These are phyloP conservation scores for Podila verticillata DNA, from an alignment of 192 early-diverging fungal genomes.

Conservation along the genomic window DNA sequence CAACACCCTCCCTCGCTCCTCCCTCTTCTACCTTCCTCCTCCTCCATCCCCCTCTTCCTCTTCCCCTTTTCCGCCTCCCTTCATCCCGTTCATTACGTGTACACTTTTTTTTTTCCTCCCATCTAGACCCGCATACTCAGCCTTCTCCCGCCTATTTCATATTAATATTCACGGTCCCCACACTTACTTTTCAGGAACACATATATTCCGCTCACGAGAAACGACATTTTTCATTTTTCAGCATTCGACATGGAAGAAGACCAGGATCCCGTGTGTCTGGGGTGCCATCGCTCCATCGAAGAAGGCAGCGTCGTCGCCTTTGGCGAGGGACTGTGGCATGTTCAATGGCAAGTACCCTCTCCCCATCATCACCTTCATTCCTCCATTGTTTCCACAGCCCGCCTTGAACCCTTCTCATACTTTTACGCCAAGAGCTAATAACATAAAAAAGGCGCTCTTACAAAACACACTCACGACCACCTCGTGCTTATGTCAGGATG, in stretches of 20 bases:
- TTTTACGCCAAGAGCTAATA: neutral
- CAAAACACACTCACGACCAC: too few species aligned
- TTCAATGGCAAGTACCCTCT: conserved; percentile 71
- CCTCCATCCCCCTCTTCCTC: neutral
- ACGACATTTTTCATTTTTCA: neutral
- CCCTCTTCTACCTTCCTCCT: neutral
- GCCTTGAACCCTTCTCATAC: neutral
- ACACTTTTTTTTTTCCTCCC: neutral
- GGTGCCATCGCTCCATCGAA: conserved; percentile 73
- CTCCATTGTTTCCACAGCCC: conserved; percentile 1
- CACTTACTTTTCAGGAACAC: neutral
- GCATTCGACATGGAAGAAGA: conserved; percentile 46
- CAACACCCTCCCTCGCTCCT: neutral
- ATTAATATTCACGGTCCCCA: neutral
- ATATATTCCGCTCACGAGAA: too few species aligned
- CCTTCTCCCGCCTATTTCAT: neutral
- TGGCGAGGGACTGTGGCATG: conserved; percentile 84
- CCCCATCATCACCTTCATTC: neutral
- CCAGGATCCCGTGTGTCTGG: conserved; percentile 70
- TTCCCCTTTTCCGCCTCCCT: neutral
- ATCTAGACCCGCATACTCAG: too few species aligned
- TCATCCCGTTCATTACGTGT: neutral
- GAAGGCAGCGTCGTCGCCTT: conserved; percentile 83
- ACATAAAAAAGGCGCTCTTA: too few species aligned
- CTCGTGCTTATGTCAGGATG: too few species aligned